Evolutionary conservation across 352 stramenopile species (phyloP), one percentile per base, ranked within the genome.

Genomic region (Globisporangium perplexum): DNA sequence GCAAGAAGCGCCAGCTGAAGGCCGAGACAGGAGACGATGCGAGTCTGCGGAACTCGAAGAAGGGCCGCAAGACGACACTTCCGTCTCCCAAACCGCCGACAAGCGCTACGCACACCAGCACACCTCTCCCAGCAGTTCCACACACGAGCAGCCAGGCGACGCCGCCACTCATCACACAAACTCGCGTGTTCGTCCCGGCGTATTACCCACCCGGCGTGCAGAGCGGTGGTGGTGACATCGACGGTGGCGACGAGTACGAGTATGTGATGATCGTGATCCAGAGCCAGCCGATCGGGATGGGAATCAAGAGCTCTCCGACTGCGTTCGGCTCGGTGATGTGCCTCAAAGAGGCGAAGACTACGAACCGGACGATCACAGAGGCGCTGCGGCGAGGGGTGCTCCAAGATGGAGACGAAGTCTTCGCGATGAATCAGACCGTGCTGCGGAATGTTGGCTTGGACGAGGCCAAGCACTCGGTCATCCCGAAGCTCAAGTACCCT

Each of bases 261-360:
- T 83, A 84, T 36, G 64, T 89, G 33, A 79, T 93, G 61, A 42
- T 87, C 12, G 47, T 90, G 31, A 72, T 86, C 28, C 59, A 70
- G 18, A 71, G 43, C 22, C 55, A 78, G 18, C 77, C 79, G 30
- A 60, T 90, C n/a, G 77, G 77, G 22, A 63, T 93, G 10, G 74
- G 72, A 23, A 65, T 90, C 28, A 26, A 50, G 4, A 66, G 59
- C 7, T 53, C 38, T 2, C 28, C 42, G 0, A 48, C 41, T n/a
- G 33, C 52, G 0, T 51, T 53, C n/a, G 45, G 35, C 5, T 47
- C 42, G 12, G 56, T 56, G 1, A 69, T 79, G 18, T 66, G 67
- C 55, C 51, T 79, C 1, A 59, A 53, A 33, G 60, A 60, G 10
- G 15, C 47, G 18, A 69, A 55, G 28, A 75, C 68, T 1, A 49